Conservation (phyloP, 192 early-diverging fungal species). For the Fimicolochytrium jonesii region DNA sequence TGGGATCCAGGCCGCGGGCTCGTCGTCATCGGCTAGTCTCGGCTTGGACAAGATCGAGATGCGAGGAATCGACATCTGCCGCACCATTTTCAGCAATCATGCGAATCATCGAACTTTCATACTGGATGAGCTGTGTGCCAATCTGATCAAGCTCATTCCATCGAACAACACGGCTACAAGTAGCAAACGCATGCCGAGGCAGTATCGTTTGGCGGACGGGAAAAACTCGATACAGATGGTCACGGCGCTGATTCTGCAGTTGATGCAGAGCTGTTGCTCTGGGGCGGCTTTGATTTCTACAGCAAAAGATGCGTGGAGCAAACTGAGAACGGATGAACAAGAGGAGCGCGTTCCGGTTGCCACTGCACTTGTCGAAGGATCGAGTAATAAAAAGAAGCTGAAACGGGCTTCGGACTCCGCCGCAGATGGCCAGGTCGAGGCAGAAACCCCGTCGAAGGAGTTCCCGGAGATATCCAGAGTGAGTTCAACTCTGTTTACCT, state of each 20-base stretch:
- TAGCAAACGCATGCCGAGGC: constrained; percentile 44
- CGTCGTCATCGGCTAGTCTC: no score
- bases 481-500: no score
- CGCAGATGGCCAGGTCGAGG: no score
- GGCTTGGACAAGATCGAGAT: constrained; percentile 31
- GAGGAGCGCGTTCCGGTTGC: neutral
- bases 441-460: no score
- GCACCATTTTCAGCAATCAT: constrained; percentile 49
- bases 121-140: constrained; percentile 79
- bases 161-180: no score
- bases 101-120: constrained; percentile 70
- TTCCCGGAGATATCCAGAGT: no score
- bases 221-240: constrained; percentile 63
- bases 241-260: constrained; percentile 65
- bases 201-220: constrained; percentile 58
- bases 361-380: neutral
- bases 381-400: no score
- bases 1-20: no score
- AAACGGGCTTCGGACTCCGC: no score
- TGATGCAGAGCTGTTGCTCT: constrained; percentile 56
- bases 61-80: constrained; percentile 18
- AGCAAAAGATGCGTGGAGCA: neutral
- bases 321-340: no score
- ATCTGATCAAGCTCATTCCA: constrained; percentile 68
- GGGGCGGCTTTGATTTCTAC: neutral